Conservation (phyloP, 202 grass and related monocot genomes). For the Eragrostis tef region DNA sequence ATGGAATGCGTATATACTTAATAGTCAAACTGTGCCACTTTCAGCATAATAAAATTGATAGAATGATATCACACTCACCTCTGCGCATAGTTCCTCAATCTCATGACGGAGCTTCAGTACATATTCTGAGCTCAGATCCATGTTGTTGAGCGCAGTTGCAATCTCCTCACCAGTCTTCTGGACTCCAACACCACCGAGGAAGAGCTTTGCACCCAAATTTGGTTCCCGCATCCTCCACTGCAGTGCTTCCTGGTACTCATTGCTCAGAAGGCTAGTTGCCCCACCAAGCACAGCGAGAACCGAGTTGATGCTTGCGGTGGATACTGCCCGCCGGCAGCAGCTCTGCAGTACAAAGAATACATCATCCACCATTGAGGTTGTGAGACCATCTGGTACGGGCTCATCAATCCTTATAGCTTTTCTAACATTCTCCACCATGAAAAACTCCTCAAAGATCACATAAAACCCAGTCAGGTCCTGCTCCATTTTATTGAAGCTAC, state of each 20-base stretch:
- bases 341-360: constrained; percentile 90
- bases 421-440: constrained; percentile 98
- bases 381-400: constrained; percentile 62
- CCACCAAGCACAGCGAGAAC: constrained; percentile 80
- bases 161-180: constrained; percentile 89
- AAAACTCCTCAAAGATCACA: constrained; percentile 94
- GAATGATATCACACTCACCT: constrained; percentile 50
- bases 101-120: constrained; percentile 88
- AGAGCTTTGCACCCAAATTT: constrained; percentile 87
- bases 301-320: constrained; percentile 84
- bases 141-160: constrained; percentile 84
- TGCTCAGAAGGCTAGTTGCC: constrained; percentile 69
- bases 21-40: constrained; percentile 26
- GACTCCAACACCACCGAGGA: constrained; percentile 82
- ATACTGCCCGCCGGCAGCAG: constrained; percentile 77
- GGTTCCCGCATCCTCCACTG: constrained; percentile 83
- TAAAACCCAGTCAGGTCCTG: constrained; percentile 90
- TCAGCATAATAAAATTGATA: constrained; percentile 33
- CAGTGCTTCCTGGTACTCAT: constrained; percentile 87
- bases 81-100: constrained; percentile 76
- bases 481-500: constrained; percentile 79
- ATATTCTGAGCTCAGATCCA: constrained; percentile 91
- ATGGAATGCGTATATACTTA: constrained; percentile 28
- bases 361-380: constrained; percentile 92
- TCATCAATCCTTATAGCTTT: constrained; percentile 92